Evolutionary conservation across 805 yeast species (phyloP), one percentile per base, ranked within the genome.

Genomic region (Myxozyma mucilagina): DNA sequence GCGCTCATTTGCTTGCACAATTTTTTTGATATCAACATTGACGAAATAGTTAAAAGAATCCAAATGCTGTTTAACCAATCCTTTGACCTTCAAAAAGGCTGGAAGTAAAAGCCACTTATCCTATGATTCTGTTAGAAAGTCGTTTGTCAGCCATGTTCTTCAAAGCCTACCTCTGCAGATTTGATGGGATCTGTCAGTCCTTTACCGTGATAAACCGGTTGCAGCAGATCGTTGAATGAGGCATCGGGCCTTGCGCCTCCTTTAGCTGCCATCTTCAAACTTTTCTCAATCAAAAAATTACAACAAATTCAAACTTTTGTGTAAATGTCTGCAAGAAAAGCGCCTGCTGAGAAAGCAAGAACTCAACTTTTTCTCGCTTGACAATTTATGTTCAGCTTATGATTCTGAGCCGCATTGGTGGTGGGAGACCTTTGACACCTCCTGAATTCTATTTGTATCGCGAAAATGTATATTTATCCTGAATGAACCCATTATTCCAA

Each of bases 21-120:
- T 94, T 72, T 94, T 93, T 76, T 89, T 90, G 73, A 94, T 80
- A 73, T 94, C 99, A 6, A 84, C 86, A 70, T 94, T 97, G 18
- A 94, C 96, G 73, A 94, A 94, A 76, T 90, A 94, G 72, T 94
- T 93, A 80, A 90, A 94, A n/a, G 99, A 94, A 72, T 94, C 99
- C 71, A 94, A 79, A 78, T 94, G 99, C 78, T 94, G 99, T 71
- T 94, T 94, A 49, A 94, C 98, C 54, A 94, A 78, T 57, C 99
- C 99, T 73, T 94, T 94, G 48, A 94, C 97, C 71, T 91, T 90
- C 65, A 94, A 78, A 72, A 94, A 94, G 0, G 99, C 99, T 0
- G 99, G 99, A 44, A 94, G 77, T 50, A 94, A 79, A 69, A 94
- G 89, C 99, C 99, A 94, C 74, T 94, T 94, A 75, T 94, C 99